Conservation (phyloP, 306 rosid genomes). For the Cercis canadensis region DNA sequence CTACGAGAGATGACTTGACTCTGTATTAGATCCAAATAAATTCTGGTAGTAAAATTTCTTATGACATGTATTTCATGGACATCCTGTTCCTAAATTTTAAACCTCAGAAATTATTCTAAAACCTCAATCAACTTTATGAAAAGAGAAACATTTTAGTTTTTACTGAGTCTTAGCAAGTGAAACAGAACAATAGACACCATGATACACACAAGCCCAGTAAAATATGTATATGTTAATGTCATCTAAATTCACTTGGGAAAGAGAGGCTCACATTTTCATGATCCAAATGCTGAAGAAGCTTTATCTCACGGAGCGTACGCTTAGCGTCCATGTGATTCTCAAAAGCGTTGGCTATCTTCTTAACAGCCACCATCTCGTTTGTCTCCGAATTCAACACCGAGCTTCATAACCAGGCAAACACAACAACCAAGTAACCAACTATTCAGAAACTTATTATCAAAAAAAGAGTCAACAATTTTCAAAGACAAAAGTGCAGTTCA, state of each 20-base stretch:
- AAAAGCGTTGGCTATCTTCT: constrained; percentile 94
- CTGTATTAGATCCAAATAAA: constrained; percentile 27
- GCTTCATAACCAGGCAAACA: constrained; percentile 51
- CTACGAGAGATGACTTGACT: constrained; percentile 8
- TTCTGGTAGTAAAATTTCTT: neutral
- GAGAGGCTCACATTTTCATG: constrained; percentile 83
- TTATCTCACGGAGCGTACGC: constrained; percentile 98
- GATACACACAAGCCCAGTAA: neutral
- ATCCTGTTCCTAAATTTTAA: constrained; percentile 3
- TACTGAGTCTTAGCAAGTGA: neutral
- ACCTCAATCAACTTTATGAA: constrained; percentile 1
- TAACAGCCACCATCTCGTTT: constrained; percentile 89
- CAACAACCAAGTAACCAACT: neutral
- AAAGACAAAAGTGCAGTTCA: neutral
- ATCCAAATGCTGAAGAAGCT: constrained; percentile 95
- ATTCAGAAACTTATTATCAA: constrained; percentile 11
- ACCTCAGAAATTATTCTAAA: neutral
- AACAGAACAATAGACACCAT: neutral
- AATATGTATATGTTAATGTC: neutral
- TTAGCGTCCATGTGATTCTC: constrained; percentile 97
- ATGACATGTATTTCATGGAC: neutral
- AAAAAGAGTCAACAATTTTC: neutral
- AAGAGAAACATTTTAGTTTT: neutral
- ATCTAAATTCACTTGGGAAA: neutral
- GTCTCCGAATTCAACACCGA: constrained; percentile 90